phyloP scores from a whole-genome alignment of 1,284 basidiomycete genomes.

The Sporisorium exsertum region DNA sequence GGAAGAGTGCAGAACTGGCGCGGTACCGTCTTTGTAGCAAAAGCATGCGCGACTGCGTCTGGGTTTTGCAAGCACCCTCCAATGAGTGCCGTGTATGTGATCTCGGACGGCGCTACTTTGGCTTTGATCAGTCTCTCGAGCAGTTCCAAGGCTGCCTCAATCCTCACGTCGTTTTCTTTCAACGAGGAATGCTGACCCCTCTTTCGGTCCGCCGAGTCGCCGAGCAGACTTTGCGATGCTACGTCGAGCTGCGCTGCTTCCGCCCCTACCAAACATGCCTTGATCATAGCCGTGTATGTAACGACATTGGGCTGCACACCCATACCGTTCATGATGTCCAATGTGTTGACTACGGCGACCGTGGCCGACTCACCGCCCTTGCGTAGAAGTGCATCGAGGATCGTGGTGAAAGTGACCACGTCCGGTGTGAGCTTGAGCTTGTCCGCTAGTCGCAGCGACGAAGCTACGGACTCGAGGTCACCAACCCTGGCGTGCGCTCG shows the following conservation, averaged over 20 bases:
- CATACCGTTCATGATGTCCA: slow-evolving; percentile 55
- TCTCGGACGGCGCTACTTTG: slow-evolving; percentile 48
- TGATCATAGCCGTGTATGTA: slow-evolving; percentile 64
- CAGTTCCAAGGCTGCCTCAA: slow-evolving; percentile 54
- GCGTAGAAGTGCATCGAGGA: slow-evolving; percentile 60
- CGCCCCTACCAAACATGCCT: slow-evolving; percentile 50
- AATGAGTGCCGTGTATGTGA: slow-evolving; percentile 58
- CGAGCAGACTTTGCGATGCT: slow-evolving; percentile 21
- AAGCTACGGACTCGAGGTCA: slow-evolving; percentile 40
- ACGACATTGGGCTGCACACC: slow-evolving; percentile 54
- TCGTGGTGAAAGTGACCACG: slow-evolving; percentile 61
- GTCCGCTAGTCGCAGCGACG: slow-evolving; percentile 42
- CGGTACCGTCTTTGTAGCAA: slow-evolving; percentile 13
- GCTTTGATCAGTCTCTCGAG: slow-evolving; percentile 57
- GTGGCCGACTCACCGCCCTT: slow-evolving; percentile 41
- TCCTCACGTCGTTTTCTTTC: slow-evolving; percentile 15
- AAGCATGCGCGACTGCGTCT: slow-evolving; percentile 30
- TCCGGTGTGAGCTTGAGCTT: slow-evolving; percentile 49
- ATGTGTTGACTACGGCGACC: slow-evolving; percentile 38
- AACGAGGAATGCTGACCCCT: background rate
- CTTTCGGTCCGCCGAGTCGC: slow-evolving; percentile 4
- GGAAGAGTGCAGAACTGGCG: slow-evolving; percentile 16
- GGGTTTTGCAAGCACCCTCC: slow-evolving; percentile 38
- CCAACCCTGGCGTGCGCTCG: slow-evolving; percentile 48
- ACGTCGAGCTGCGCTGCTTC: slow-evolving; percentile 34